Evolutionary conservation across 2,329 filamentous ascomycete species (phyloP).

Genomic region (Monilinia vaccinii-corymbosi): DNA sequence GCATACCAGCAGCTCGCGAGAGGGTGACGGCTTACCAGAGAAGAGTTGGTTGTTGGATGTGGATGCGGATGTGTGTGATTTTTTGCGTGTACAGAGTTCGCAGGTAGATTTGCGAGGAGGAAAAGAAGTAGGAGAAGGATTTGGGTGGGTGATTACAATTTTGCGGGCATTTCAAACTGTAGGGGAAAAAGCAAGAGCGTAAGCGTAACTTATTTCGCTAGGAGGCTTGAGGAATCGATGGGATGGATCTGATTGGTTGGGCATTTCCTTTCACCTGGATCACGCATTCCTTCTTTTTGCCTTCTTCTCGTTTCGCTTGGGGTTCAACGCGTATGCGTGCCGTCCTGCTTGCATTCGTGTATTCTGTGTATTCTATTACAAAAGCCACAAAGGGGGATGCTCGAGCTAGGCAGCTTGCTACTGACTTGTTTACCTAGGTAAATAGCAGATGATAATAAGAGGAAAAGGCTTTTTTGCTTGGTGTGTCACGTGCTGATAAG

Average conservation of each 20-base stretch:
- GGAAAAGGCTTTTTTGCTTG: too few species aligned
- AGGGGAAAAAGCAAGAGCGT: not conserved
- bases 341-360: too few species aligned
- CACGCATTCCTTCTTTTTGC: slow-evolving; percentile 5
- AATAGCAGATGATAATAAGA: too few species aligned
- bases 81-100: slow-evolving; percentile 4
- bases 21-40: not conserved
- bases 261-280: not conserved
- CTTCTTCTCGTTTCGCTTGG: too few species aligned
- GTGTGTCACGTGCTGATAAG: slow-evolving; percentile 8
- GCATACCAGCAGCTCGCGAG: too few species aligned
- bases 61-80: not conserved
- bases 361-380: too few species aligned
- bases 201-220: too few species aligned
- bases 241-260: not conserved
- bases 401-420: too few species aligned
- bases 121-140: slow-evolving; percentile 4
- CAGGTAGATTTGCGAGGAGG: slow-evolving; percentile 6
- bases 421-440: too few species aligned
- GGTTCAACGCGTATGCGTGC: too few species aligned
- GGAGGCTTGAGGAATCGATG: not conserved
- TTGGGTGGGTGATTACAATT: not conserved
- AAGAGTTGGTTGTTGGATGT: not conserved
- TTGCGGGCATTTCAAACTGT: slow-evolving; percentile 6
- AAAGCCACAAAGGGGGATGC: too few species aligned